Evolutionary conservation across 345 rosid species (phyloP).

Genomic region (Stellera chamaejasme): DNA sequence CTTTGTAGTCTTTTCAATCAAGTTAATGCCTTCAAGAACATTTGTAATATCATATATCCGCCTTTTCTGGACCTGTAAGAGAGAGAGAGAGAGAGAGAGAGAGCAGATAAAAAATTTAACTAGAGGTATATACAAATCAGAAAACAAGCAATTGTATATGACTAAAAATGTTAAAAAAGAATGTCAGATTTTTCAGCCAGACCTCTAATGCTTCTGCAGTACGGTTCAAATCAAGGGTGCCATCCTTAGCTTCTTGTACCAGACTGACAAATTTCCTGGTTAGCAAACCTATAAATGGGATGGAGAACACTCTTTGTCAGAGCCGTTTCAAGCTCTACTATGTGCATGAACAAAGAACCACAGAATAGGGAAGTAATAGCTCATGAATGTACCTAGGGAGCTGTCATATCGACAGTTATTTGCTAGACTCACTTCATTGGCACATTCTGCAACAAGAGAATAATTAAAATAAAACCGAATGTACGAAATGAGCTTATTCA

Average conservation of each 20-base stretch:
- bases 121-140: conserved; percentile 6
- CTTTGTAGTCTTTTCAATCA: conserved; percentile 78
- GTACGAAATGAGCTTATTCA: not conserved
- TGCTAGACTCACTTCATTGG: conserved; percentile 26
- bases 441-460: conserved; percentile 27
- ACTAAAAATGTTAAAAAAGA: not conserved
- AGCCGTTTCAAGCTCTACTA: no score
- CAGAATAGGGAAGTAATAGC: not conserved
- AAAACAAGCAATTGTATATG: not conserved
- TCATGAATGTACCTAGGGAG: conserved; percentile 43
- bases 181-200: conserved; percentile 10
- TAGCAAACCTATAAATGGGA: conserved; percentile 40
- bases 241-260: conserved; percentile 63
- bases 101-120: conserved; percentile 4
- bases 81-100: conserved; percentile 11
- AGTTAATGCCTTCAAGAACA: conserved; percentile 75
- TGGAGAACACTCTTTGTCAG: not conserved
- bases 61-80: conserved; percentile 69
- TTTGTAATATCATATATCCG: conserved; percentile 86
- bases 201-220: conserved; percentile 71
- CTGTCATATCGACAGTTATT: conserved; percentile 58
- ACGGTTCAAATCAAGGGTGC: conserved; percentile 65
- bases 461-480: conserved; percentile 8
- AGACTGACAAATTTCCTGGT: conserved; percentile 60
- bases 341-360: not conserved